Percentiles rank a stretch among this genome's conserved stretches.
Conservation (phyloP, 192 early-diverging fungal genomes). For the Linnemannia exigua region DNA sequence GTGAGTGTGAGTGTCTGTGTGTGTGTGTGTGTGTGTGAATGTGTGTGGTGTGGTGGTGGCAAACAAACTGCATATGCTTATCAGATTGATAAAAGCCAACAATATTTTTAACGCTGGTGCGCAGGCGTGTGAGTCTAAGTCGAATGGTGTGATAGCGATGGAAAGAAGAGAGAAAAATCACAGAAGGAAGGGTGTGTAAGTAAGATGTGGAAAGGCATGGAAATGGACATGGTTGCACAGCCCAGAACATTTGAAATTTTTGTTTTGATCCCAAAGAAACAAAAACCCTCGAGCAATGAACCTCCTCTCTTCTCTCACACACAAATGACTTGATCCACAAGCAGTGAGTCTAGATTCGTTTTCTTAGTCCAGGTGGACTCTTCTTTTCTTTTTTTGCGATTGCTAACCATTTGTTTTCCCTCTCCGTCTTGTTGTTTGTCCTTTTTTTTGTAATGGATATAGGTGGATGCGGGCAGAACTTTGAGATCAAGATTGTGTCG, state of each 20-base stretch:
- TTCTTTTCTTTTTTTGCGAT: not conserved
- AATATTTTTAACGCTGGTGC: no score
- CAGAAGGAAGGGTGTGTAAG: not conserved
- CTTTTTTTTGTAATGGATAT: slow-evolving; percentile 24
- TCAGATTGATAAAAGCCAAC: no score
- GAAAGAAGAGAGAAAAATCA: not conserved
- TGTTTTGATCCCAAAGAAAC: not conserved
- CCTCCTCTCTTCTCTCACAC: no score
- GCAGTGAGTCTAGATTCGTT: no score
- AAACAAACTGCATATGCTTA: no score
- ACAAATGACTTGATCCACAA: no score
- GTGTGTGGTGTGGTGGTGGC: no score
- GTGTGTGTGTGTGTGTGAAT: not conserved
- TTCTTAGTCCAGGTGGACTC: no score
- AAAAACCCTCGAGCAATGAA: not conserved
- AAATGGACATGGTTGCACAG: not conserved
- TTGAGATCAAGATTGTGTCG: slow-evolving; percentile 85
- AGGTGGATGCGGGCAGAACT: slow-evolving; percentile 88
- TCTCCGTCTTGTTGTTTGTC: slow-evolving; percentile 2
- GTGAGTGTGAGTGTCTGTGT: not conserved
- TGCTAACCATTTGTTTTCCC: not conserved
- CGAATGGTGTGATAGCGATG: not conserved
- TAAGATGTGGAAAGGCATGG: not conserved
- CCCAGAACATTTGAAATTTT: not conserved
- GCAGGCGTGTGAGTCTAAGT: no score